Evolutionary conservation across 306 rosid species (phyloP).

Genomic region (Quercus dentata): DNA sequence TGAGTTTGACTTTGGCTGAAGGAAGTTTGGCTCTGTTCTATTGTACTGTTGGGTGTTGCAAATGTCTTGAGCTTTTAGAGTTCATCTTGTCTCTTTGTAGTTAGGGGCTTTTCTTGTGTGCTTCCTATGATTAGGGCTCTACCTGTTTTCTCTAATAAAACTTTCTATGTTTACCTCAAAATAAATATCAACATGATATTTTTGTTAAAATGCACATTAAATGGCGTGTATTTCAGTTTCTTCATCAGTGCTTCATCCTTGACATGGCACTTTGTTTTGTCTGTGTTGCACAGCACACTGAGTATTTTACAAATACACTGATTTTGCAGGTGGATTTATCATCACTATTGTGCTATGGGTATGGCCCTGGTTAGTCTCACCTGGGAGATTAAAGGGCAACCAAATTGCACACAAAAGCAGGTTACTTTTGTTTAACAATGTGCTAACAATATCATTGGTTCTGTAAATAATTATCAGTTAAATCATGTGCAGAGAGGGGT

Average conservation of each 20-base stretch:
- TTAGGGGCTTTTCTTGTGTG: background rate
- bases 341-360: conserved; percentile 92
- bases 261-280: background rate
- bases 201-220: background rate
- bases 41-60: background rate
- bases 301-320: conserved; percentile 12
- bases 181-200: background rate
- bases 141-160: background rate
- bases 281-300: background rate
- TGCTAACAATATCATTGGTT: background rate
- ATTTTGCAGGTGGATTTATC: conserved; percentile 93
- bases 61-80: background rate
- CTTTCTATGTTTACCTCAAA: background rate
- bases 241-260: conserved; percentile 13
- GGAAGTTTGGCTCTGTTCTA: no score
- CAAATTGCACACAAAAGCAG: conserved; percentile 89
- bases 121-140: background rate
- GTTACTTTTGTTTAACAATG: conserved; percentile 30
- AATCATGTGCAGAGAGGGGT: conserved; percentile 80
- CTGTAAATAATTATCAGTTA: background rate
- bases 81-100: background rate
- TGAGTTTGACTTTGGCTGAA: no score
- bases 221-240: background rate
- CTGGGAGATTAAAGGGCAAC: conserved; percentile 96
- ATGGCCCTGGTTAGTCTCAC: conserved; percentile 99